Conservation (phyloP, 2,329 filamentous ascomycete species). For the Pseudopithomyces chartarum region DNA sequence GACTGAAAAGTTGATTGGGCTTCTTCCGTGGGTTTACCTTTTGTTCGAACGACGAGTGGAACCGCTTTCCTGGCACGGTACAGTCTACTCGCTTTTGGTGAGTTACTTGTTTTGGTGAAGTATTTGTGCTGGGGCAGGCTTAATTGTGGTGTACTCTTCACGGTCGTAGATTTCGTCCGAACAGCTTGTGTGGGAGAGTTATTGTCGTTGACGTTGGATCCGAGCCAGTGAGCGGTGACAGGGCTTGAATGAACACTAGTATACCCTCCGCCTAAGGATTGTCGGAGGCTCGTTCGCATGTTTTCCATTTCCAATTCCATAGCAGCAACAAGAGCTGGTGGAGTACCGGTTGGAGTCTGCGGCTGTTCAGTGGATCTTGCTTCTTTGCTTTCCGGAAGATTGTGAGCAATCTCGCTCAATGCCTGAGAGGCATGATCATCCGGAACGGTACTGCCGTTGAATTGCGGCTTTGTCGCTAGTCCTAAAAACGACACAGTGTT, state of each 20-base stretch:
- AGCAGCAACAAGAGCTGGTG: not conserved
- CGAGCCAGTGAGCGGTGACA: not conserved
- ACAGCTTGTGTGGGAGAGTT: not conserved
- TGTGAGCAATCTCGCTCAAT: not conserved
- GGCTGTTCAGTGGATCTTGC: not conserved
- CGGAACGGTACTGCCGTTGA: too few species aligned
- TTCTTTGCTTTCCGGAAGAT: not conserved
- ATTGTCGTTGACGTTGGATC: not conserved
- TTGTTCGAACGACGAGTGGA: not conserved
- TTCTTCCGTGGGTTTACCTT: not conserved
- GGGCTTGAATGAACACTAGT: not conserved
- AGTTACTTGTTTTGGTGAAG: not conserved
- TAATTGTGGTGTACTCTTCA: not conserved
- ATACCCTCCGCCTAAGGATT: not conserved
- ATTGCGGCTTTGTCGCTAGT: not conserved
- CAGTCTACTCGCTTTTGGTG: not conserved
- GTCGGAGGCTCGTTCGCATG: not conserved
- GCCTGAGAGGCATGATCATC: not conserved
- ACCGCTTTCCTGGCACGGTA: not conserved
- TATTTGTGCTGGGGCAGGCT: not conserved
- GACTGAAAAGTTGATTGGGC: not conserved
- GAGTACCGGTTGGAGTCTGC: not conserved
- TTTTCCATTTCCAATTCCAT: constrained; percentile 3
- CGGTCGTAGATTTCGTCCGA: not conserved
- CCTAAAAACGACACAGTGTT: not conserved